Conservation (phyloP, 2,329 filamentous ascomycete species). For the Claviceps africana region DNA sequence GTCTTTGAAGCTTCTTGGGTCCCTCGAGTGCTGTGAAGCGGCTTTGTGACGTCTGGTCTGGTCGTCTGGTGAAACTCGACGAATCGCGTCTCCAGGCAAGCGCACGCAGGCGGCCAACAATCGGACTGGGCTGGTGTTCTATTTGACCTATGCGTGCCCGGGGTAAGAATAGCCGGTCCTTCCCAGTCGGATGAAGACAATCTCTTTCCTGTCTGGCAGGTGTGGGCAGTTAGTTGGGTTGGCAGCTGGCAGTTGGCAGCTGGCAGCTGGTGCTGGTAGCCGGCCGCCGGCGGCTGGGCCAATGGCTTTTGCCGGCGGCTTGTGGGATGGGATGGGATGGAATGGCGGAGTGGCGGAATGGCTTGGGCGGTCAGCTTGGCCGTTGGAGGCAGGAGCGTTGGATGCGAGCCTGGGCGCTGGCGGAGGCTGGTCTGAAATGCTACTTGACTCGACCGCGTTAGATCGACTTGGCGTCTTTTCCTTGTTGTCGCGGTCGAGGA, state of each 20-base stretch:
- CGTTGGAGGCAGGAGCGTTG: neutral
- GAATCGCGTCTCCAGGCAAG: neutral
- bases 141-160: too few species aligned
- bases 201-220: neutral
- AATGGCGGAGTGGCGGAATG: neutral
- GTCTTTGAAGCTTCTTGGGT: neutral
- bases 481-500: neutral
- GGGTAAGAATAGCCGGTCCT: neutral
- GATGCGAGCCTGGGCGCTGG: neutral
- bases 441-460: neutral
- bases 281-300: neutral
- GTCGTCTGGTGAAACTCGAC: neutral
- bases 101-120: neutral
- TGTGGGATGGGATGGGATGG: neutral
- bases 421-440: neutral
- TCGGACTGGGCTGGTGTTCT: neutral
- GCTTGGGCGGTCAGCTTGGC: neutral
- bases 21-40: neutral
- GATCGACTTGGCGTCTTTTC: neutral
- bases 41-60: neutral
- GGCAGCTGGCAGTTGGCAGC: neutral
- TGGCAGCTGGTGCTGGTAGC: neutral
- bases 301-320: neutral
- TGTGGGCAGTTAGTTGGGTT: neutral
- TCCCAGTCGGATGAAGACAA: neutral